Evolutionary conservation across 176 grass and related monocot genomes (phyloP).

Genomic region (Carex littledalei): DNA sequence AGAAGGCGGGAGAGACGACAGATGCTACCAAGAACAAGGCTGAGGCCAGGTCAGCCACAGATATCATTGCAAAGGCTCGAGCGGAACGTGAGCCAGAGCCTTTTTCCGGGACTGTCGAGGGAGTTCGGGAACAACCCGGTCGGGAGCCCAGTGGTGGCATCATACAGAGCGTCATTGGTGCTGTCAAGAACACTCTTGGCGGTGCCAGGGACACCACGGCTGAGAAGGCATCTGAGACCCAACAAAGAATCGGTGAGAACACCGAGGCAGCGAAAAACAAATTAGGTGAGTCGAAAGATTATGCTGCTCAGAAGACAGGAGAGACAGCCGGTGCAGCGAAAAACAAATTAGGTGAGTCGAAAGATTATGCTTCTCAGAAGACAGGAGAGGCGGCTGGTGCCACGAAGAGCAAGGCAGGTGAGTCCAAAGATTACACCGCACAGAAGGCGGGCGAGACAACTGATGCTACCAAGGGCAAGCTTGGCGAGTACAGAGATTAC

Average conservation of each 20-base stretch:
- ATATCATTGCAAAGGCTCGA: conserved; percentile 49
- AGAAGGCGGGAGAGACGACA: conserved; percentile 31
- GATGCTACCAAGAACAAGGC: conserved; percentile 22
- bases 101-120: background rate
- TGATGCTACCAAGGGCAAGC: conserved; percentile 22
- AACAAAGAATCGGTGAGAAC: conserved; percentile 38
- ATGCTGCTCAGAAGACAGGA: conserved; percentile 18
- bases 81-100: background rate
- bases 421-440: conserved; percentile 18
- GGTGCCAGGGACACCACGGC: conserved; percentile 48
- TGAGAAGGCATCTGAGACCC: conserved; percentile 36
- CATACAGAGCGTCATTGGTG: conserved; percentile 45
- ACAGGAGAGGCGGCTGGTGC: conserved; percentile 36
- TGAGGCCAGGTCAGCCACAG: conserved; percentile 32
- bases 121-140: background rate
- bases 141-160: conserved; percentile 29
- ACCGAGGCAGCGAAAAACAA: conserved; percentile 44
- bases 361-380: conserved; percentile 7
- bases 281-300: conserved; percentile 43
- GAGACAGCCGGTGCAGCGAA: conserved; percentile 32
- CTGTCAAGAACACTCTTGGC: conserved; percentile 31
- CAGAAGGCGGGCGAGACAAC: conserved; percentile 12
- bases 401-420: background rate
- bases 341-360: conserved; percentile 21
- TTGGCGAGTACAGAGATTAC: conserved; percentile 36